Evolutionary conservation across 306 rosid species (phyloP), one percentile per base, ranked within the genome.

Genomic region (Ceratonia siliqua): DNA sequence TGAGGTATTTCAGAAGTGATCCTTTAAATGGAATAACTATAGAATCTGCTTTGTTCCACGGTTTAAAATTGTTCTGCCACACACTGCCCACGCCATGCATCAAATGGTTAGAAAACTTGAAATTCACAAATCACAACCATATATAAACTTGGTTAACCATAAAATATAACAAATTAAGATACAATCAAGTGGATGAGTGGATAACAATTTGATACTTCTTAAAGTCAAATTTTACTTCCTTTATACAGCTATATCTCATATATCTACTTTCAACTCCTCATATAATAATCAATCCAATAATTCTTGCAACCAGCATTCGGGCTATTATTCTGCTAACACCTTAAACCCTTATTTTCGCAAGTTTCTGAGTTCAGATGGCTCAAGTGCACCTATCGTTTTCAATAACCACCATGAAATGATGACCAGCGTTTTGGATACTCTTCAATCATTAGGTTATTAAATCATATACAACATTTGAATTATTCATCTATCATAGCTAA

Each of bases 61-160:
- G 88, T 49, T 78, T 77, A 45, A 73, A 62, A 79, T 81, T 76
- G 43, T 77, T 79, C 76, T 78, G 50, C 87, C 88, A 81, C 55
- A 76, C 48, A 74, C 91, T 87, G 88, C 68, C n/a, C 82, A 72
- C 21, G 59, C 41, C 64, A 77, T 57, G 82, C 58, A 78, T 35
- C 42, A 74, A 62, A 83, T 25, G 32, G 64, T 79, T 28, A 75
- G 38, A 63, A 52, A 22, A n/a, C 49, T 59, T 52, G 46, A 70
- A 39, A 53, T 36, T 49, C 22, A 38, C 38, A 39, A 53, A 28
- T 49, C 22, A 38, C 38, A 61, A 64, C 72, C 61, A 8, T 33
- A 67, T 2, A 74, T 8, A 22, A 50, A 43, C 4, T 18, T 49
- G n/a, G 33, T 61, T 53, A 52, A 77, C 24, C 68, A 80, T n/a